Evolutionary conservation across 768 basidiomycete species (phyloP), one percentile per base, ranked within the genome.

Genomic region (Pulveroboletus sp.): DNA sequence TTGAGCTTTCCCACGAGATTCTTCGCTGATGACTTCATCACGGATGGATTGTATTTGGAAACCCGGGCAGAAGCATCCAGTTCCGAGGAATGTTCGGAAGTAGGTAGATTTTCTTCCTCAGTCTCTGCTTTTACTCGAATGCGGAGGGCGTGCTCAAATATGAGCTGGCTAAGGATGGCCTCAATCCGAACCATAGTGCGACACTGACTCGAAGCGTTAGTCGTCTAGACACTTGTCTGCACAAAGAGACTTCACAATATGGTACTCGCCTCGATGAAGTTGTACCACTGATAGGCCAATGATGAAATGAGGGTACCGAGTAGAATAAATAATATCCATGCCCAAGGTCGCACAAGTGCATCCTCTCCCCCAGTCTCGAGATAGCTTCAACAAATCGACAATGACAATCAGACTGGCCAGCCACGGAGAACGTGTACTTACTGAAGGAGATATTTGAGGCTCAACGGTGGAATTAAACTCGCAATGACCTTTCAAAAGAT

Each of bases 121-220:
- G 24, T 44, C 24, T 48, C 47, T 18, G 47, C 31, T 33, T 43
- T 48, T 32, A 44, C 17, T 17, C 47, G 47, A 3, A 48, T 44
- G 24, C 40, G 47, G 30, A 48, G 41, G n/a, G 40, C 47, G 9
- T 48, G 47, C 14, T 44, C 31, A 10, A 48, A 44, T 48, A 48
- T 48, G 17, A 48, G 31, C 17, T 48, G 47, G 15, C 30, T 33
- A n/a, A 48, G 40, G 26, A 48, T 43, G 18, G 40, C 47, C 24
- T 48, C 42, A 12, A 24, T 12, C 41, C 47, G 31, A n/a, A 48
- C 47, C 47, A 48, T 45, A 8, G 31, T 33, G 11, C 47, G 47
- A 14, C 40, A 43, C 47, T 48, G 14, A 8, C 8, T 17, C 24
- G 8, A 10, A 48, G 33, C 15, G n/a, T 24, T 12, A 44, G 40